These are phyloP conservation scores for Crithidia sp. DNA, from an alignment of 208 protist genomes.

Conservation along the genomic window DNA sequence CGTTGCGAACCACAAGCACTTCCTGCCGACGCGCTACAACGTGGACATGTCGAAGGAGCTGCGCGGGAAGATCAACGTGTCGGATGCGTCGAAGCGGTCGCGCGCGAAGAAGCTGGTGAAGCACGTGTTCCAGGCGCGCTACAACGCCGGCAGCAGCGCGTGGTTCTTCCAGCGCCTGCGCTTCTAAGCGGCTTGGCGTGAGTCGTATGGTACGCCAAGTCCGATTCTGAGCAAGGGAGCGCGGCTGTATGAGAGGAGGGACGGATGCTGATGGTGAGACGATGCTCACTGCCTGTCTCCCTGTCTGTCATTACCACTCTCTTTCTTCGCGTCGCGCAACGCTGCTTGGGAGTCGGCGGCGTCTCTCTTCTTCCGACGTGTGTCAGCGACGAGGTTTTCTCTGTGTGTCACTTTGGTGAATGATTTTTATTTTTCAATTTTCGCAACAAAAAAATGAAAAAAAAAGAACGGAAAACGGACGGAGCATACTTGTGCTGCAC, in stretches of 20 bases:
- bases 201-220: too few species aligned
- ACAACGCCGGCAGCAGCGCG: conserved; percentile 96
- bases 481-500: too few species aligned
- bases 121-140: conserved; percentile 95
- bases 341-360: background rate
- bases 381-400: background rate
- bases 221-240: background rate
- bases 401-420: background rate
- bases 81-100: conserved; percentile 90
- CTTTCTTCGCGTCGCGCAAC: too few species aligned
- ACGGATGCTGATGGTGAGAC: too few species aligned
- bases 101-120: conserved; percentile 82
- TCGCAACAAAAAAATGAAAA: background rate
- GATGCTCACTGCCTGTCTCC: too few species aligned
- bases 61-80: conserved; percentile 92
- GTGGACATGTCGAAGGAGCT: conserved; percentile 92
- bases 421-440: background rate
- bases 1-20: conserved; percentile 98
- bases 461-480: background rate
- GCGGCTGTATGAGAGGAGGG: too few species aligned
- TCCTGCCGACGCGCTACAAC: conserved; percentile 98
- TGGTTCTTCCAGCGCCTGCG: conserved; percentile 97
- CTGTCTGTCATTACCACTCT: too few species aligned
- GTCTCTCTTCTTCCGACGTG: background rate
- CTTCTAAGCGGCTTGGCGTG: background rate